Percentiles rank a stretch among this genome's conserved stretches.
phyloP scores from a whole-genome alignment of 2,329 filamentous ascomycete species.

The Curvularia sp. region DNA sequence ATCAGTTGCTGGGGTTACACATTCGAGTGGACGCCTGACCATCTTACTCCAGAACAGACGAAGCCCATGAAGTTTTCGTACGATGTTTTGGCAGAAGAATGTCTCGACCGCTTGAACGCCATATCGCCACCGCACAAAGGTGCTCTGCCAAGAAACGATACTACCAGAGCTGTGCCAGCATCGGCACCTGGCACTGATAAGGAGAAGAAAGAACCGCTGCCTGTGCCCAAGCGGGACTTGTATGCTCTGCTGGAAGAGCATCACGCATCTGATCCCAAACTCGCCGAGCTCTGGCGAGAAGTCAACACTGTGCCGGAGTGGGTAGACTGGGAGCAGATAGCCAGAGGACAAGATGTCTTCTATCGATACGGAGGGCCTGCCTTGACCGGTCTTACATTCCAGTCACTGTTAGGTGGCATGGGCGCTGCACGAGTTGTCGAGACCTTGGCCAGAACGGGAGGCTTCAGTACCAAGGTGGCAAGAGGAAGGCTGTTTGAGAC shows the following conservation, averaged over 20 bases:
- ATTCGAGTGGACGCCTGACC: slow-evolving; percentile 72
- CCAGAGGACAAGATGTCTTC: slow-evolving; percentile 76
- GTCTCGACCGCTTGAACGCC: slow-evolving; percentile 67
- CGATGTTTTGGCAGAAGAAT: slow-evolving; percentile 72
- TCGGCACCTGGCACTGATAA: slow-evolving; percentile 35
- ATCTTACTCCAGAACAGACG: slow-evolving; percentile 66
- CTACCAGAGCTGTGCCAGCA: slow-evolving; percentile 36
- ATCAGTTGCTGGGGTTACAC: slow-evolving; percentile 67
- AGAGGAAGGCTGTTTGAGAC: slow-evolving; percentile 73
- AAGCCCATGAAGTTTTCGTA: slow-evolving; percentile 69
- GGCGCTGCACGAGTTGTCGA: slow-evolving; percentile 76
- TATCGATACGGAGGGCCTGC: slow-evolving; percentile 76
- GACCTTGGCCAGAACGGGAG: slow-evolving; percentile 75
- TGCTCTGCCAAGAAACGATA: slow-evolving; percentile 50
- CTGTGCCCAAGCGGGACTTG: slow-evolving; percentile 61
- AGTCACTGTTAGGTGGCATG: slow-evolving; percentile 73
- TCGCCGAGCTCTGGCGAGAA: slow-evolving; percentile 68
- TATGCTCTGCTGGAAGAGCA: slow-evolving; percentile 69
- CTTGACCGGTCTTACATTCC: slow-evolving; percentile 68
- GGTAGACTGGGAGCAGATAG: slow-evolving; percentile 80
- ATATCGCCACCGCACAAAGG: slow-evolving; percentile 60
- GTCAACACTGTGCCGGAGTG: slow-evolving; percentile 72
- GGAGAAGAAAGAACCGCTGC: slow-evolving; percentile 45
- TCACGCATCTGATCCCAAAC: slow-evolving; percentile 61
- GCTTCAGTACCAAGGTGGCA: slow-evolving; percentile 73